Evolutionary conservation across 257 asterid genomes (phyloP).

Genomic region (Plectranthus barbatus): DNA sequence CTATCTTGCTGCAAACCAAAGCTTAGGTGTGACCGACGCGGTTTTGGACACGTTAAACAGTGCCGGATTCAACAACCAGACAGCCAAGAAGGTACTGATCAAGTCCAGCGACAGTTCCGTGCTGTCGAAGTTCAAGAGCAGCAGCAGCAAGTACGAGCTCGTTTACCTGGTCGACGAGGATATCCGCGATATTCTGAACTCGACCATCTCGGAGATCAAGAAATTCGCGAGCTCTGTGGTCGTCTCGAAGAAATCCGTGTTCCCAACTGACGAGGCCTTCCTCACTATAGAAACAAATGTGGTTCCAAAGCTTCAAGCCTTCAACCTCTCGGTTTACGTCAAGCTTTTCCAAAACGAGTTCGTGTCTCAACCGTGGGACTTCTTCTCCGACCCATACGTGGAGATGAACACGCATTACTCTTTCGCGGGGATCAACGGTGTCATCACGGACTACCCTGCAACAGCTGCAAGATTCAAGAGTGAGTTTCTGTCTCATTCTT

Average conservation of each 20-base stretch:
- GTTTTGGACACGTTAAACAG: constrained; percentile 47
- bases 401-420: constrained; percentile 36
- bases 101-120: constrained; percentile 54
- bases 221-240: constrained; percentile 52
- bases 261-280: constrained; percentile 22
- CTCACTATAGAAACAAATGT: constrained; percentile 30
- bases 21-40: constrained; percentile 45
- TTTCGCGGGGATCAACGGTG: constrained; percentile 29
- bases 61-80: constrained; percentile 38
- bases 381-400: constrained; percentile 52
- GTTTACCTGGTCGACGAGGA: constrained; percentile 38
- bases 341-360: constrained; percentile 52
- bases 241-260: constrained; percentile 39
- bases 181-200: constrained; percentile 42
- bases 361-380: constrained; percentile 75
- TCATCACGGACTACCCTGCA: constrained; percentile 53
- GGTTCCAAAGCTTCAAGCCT: constrained; percentile 39
- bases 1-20: constrained; percentile 52
- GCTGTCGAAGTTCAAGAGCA: constrained; percentile 36
- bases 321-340: constrained; percentile 47
- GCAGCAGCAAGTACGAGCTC: constrained; percentile 39
- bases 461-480: constrained; percentile 61
- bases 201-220: constrained; percentile 51
- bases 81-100: constrained; percentile 48
- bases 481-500: constrained; percentile 23